Conservation (phyloP, 805 yeast species). For the Zygosaccharomyces lentus region DNA sequence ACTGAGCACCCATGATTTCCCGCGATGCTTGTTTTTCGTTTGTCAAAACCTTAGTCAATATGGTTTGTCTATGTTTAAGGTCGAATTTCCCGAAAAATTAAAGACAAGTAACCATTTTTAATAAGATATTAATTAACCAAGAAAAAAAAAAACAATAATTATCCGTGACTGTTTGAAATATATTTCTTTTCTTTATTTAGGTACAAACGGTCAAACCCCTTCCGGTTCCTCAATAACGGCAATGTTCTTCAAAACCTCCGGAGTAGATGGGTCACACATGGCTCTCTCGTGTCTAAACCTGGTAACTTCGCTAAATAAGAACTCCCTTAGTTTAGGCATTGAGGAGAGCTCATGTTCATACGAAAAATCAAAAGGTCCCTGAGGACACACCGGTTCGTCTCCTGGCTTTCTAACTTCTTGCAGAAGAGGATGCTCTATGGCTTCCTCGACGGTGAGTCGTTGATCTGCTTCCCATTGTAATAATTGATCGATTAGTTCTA, state of each 20-base stretch:
- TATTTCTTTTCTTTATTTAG: neutral
- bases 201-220: neutral
- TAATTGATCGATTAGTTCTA: slow-evolving; percentile 49
- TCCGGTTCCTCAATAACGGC: slow-evolving; percentile 5
- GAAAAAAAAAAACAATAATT: neutral
- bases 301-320: slow-evolving; percentile 51
- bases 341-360: slow-evolving; percentile 49
- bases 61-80: neutral
- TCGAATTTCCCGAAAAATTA: neutral
- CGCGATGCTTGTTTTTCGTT: neutral
- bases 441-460: slow-evolving; percentile 53
- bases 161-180: neutral
- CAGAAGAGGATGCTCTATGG: slow-evolving; percentile 56
- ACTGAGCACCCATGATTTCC: slow-evolving; percentile 73
- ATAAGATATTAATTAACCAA: neutral
- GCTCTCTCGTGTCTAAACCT: slow-evolving; percentile 40
- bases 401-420: slow-evolving; percentile 46
- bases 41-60: neutral
- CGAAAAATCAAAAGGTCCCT: slow-evolving; percentile 55
- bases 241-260: slow-evolving; percentile 3
- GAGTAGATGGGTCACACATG: slow-evolving; percentile 7
- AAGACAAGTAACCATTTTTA: neutral
- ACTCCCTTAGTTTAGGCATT: slow-evolving; percentile 44
- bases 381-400: slow-evolving; percentile 52
- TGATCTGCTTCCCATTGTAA: slow-evolving; percentile 59